Conservation (phyloP, 1,284 basidiomycete species). For the Volvariella surrecta region DNA sequence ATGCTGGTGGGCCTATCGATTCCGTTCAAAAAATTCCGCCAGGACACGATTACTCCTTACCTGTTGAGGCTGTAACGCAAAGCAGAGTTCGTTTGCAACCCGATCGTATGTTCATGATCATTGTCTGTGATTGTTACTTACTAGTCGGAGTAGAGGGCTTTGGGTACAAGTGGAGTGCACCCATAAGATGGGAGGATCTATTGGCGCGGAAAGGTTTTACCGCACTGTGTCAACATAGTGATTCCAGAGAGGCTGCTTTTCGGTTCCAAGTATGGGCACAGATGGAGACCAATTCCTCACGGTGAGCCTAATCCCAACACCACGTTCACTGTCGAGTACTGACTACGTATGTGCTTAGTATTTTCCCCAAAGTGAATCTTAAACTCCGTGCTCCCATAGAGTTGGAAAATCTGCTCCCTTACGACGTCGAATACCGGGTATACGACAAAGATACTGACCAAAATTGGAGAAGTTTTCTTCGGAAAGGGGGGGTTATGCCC, state of each 20-base stretch:
- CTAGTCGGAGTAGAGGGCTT: constrained; percentile 65
- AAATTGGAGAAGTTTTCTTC: constrained; percentile 87
- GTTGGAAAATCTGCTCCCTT: constrained; percentile 93
- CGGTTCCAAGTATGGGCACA: constrained; percentile 92
- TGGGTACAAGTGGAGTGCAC: constrained; percentile 88
- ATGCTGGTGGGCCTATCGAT: constrained; percentile 74
- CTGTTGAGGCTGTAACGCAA: constrained; percentile 85
- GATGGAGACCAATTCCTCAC: constrained; percentile 56
- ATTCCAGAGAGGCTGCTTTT: constrained; percentile 85
- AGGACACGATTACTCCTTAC: constrained; percentile 85
- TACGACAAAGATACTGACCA: constrained; percentile 95
- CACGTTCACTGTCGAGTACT: constrained; percentile 1
- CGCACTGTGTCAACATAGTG: constrained; percentile 80
- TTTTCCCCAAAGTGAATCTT: constrained; percentile 78
- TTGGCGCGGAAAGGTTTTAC: constrained; percentile 73
- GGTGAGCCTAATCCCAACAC: too few species aligned
- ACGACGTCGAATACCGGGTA: constrained; percentile 92
- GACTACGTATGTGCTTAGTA: constrained; percentile 3
- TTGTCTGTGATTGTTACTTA: constrained; percentile 5
- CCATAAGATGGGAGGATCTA: constrained; percentile 91
- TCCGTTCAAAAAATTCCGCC: constrained; percentile 81
- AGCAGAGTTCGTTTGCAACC: constrained; percentile 86
- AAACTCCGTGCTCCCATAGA: constrained; percentile 94
- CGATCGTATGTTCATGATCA: constrained; percentile 58
- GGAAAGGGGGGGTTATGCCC: constrained; percentile 93